Conservation (phyloP, 1,284 basidiomycete genomes). For the Gastroboletus turbinatus region DNA sequence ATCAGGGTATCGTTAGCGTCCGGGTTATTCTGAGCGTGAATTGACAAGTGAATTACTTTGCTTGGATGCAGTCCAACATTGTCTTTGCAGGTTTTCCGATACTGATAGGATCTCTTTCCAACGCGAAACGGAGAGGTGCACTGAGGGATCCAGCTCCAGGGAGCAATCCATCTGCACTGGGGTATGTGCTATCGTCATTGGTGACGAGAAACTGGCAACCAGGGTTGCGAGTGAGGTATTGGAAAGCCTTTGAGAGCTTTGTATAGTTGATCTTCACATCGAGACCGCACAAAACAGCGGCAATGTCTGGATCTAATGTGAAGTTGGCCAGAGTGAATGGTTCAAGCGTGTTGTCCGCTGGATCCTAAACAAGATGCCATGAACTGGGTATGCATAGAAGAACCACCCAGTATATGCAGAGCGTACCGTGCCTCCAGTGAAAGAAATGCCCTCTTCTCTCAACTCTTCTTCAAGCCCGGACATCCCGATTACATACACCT, state of each 20-base stretch:
- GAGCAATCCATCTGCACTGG: conserved; percentile 76
- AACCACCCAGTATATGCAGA: neutral
- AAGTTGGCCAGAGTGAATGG: conserved; percentile 72
- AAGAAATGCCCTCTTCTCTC: conserved; percentile 75
- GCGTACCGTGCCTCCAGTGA: conserved; percentile 84
- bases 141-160: conserved; percentile 87
- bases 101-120: conserved; percentile 71
- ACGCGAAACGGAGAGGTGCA: conserved; percentile 76
- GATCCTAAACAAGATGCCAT: conserved; percentile 54
- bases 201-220: conserved; percentile 88
- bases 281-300: conserved; percentile 89
- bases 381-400: neutral
- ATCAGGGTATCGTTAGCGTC: conserved; percentile 2
- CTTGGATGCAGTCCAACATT: conserved; percentile 94
- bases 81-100: conserved; percentile 91
- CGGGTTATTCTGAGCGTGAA: neutral
- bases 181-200: conserved; percentile 92
- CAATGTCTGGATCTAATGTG: conserved; percentile 76
- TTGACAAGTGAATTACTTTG: conserved; percentile 63
- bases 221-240: conserved; percentile 80
- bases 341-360: conserved; percentile 76
- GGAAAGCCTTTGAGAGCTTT: conserved; percentile 91
- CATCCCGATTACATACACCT: conserved; percentile 96
- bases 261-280: conserved; percentile 85
- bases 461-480: conserved; percentile 92